These are phyloP conservation scores for Malus orientalis DNA, from an alignment of 306 rosid species.

Conservation along the genomic window DNA sequence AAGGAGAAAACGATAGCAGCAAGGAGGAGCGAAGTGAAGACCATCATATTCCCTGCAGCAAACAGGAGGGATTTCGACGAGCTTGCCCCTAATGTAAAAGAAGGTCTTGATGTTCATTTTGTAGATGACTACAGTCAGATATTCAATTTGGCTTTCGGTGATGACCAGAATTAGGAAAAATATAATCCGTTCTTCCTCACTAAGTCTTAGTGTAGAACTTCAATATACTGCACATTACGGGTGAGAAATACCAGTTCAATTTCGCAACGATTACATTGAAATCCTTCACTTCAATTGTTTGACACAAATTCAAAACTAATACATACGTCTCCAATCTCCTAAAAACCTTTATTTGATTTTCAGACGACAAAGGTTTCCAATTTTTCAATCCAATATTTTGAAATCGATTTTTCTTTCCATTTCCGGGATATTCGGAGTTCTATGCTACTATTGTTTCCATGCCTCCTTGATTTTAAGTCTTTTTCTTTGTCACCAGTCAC, in stretches of 20 bases:
- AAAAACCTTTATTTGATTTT: too few relatives aligned
- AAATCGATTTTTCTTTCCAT: too few relatives aligned
- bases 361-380: too few relatives aligned
- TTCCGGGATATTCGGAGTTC: too few relatives aligned
- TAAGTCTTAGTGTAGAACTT: constrained; percentile 8
- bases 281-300: too few relatives aligned
- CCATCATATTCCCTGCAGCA: constrained; percentile 79
- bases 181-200: constrained; percentile 5
- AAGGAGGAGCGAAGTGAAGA: constrained; percentile 72
- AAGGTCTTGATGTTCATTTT: constrained; percentile 90
- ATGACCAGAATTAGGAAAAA: constrained; percentile 18
- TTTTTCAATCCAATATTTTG: too few relatives aligned
- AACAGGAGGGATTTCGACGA: constrained; percentile 89
- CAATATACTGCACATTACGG: constrained; percentile 1
- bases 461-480: too few relatives aligned
- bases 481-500: too few relatives aligned
- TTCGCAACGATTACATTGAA: too few relatives aligned
- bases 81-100: constrained; percentile 73
- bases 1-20: constrained; percentile 98
- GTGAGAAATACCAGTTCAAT: neutral
- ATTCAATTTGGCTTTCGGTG: constrained; percentile 58
- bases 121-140: constrained; percentile 79
- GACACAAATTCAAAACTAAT: too few relatives aligned
- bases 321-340: too few relatives aligned
- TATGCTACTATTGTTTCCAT: too few relatives aligned